These are phyloP conservation scores for Casuarina cunninghamiana DNA, from an alignment of 306 rosid species.

Conservation along the genomic window DNA sequence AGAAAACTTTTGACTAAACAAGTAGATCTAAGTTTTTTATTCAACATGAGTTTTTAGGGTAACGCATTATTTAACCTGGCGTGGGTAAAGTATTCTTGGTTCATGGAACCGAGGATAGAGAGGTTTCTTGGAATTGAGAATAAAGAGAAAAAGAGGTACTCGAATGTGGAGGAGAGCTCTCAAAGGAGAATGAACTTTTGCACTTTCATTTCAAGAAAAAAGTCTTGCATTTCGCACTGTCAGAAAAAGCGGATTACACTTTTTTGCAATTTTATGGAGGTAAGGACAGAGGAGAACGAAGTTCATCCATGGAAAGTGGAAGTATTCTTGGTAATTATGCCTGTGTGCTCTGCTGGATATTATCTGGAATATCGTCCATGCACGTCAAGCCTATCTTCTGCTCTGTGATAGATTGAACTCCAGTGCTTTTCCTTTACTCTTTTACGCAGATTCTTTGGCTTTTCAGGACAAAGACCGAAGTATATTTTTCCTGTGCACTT, in stretches of 20 bases:
- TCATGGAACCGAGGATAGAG: background rate
- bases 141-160: background rate
- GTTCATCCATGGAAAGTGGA: constrained; percentile 33
- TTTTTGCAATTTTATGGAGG: constrained; percentile 26
- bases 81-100: background rate
- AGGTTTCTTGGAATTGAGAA: background rate
- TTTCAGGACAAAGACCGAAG: too few relatives aligned
- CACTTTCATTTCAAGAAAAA: background rate
- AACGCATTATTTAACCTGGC: too few relatives aligned
- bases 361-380: background rate
- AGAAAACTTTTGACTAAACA: too few relatives aligned
- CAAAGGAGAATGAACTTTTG: background rate
- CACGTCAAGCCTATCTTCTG: background rate
- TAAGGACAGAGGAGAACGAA: constrained; percentile 10
- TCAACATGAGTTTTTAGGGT: too few relatives aligned
- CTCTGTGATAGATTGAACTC: constrained; percentile 6
- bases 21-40: too few relatives aligned
- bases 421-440: background rate
- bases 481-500: too few relatives aligned
- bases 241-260: constrained; percentile 10
- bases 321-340: constrained; percentile 20
- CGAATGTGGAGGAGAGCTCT: background rate
- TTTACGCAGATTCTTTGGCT: background rate
- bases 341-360: constrained; percentile 20
- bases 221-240: background rate